Evolutionary conservation across 2,329 filamentous ascomycete genomes (phyloP), one percentile per base, ranked within the genome.

Genomic region (Penicillium frequentans): DNA sequence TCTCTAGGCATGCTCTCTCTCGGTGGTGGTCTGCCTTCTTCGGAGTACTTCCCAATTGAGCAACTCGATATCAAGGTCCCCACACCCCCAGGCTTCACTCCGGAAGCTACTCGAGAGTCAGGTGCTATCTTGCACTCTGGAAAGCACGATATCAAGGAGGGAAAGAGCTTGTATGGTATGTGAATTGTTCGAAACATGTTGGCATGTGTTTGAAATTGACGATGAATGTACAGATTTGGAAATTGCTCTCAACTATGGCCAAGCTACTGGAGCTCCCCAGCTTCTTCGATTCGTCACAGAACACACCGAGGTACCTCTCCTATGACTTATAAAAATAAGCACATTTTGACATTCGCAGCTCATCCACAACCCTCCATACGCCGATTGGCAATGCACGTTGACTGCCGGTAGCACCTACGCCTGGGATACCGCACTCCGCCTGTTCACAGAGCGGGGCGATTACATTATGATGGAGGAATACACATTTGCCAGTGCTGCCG

Each of bases 41-140:
- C 90, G 58, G 88, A 93, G 72, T 91, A 96, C 76, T 99, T 99
- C 70, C 95, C 95, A n/a, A 87, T 98, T 68, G 87, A 93, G 63
- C 83, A 89, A 62, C 75, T 98, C 49, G 83, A 82, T 61, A 77
- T 96, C 75, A 90, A 88, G 65, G 85, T 96, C 1, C 91, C 92
- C 16, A 76, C 78, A 1, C 77, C 86, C 16, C 86, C 88, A 6
- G 76, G 85, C 59, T 96, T 95, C 72, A 86, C 86, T 6, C 89
- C 93, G 65, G 77, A 82, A 29, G 87, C 88, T 53, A 87, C 86
- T 1, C 75, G 79, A n/a, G 73, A 82, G 16, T 80, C 81, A 0
- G 90, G 89, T 11, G 77, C 82, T 24, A 78, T 82, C 4, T 68
- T 93, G 35, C 84, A 77, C 23, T 85, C 91, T 21, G 91, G 90